Evolutionary conservation across 2,329 filamentous ascomycete species (phyloP).

Genomic region (Aspergillus neotritici): DNA sequence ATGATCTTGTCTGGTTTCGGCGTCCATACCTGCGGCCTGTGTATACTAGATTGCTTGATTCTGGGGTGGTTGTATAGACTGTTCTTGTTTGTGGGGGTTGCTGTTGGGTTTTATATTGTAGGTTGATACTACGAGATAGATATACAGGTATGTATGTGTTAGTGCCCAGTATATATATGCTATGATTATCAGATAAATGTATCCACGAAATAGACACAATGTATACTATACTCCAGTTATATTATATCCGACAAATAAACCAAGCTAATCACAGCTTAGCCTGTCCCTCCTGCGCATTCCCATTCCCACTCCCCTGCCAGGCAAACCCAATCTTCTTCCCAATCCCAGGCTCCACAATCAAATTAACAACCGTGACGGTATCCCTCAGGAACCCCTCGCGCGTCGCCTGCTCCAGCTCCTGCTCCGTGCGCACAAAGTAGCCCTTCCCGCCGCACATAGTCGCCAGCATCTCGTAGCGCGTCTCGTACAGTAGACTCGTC

Average conservation of each 20-base stretch:
- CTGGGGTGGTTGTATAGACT: too few relatives aligned
- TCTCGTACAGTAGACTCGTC: conserved; percentile 50
- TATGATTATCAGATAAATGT: too few relatives aligned
- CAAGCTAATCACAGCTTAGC: conserved; percentile 20
- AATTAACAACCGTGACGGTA: conserved; percentile 50
- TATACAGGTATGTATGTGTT: too few relatives aligned
- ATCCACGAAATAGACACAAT: too few relatives aligned
- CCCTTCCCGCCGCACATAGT: conserved; percentile 52
- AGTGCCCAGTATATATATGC: too few relatives aligned
- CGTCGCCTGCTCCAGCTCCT: conserved; percentile 48
- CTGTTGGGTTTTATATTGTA: too few relatives aligned
- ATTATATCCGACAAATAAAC: conserved; percentile 9
- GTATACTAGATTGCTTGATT: too few relatives aligned
- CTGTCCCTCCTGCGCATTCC: conserved; percentile 19
- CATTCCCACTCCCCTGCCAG: conserved; percentile 27
- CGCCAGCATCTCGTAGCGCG: conserved; percentile 51
- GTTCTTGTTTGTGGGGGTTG: too few relatives aligned
- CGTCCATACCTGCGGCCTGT: too few relatives aligned
- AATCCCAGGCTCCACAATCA: conserved; percentile 50
- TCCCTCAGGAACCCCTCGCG: conserved; percentile 44
- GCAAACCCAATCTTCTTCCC: conserved; percentile 37
- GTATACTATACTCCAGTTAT: conserved; percentile 8
- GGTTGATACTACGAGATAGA: too few relatives aligned
- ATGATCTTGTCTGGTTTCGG: too few relatives aligned
- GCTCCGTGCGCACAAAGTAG: conserved; percentile 47